These are phyloP conservation scores for Tricholomella constricta DNA, from an alignment of 768 basidiomycete genomes.

Conservation along the genomic window DNA sequence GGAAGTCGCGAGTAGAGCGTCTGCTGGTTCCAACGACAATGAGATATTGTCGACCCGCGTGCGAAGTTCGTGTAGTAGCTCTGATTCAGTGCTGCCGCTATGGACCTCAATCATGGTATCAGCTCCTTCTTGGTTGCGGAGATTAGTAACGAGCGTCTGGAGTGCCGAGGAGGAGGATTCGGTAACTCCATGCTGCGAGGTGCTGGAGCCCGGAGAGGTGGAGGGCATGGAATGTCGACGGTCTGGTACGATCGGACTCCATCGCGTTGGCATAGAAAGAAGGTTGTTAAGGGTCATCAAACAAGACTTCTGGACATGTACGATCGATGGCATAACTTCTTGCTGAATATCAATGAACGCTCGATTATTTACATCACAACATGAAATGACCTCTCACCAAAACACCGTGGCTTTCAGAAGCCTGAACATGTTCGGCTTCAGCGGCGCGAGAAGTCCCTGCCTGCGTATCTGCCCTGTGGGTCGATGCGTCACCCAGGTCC, in stretches of 20 bases:
- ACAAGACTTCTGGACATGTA: conserved; percentile 72
- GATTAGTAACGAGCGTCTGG: conserved; percentile 61
- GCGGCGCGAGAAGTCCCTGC: conserved; percentile 9
- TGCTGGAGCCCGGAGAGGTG: conserved; percentile 33
- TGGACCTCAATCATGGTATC: conserved; percentile 50
- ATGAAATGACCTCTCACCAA: conserved; percentile 8
- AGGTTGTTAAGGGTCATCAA: conserved; percentile 73
- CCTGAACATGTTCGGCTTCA: conserved; percentile 6
- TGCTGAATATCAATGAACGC: conserved; percentile 36
- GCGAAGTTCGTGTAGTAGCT: conserved; percentile 62
- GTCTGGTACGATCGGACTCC: conserved; percentile 60
- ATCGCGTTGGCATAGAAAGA: conserved; percentile 51
- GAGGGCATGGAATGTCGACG: conserved; percentile 64
- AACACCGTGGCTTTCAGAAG: conserved; percentile 13
- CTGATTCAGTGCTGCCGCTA: conserved; percentile 42
- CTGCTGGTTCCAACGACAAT: conserved; percentile 43
- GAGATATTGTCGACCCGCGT: conserved; percentile 52
- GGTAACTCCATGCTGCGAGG: conserved; percentile 26
- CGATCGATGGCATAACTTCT: conserved; percentile 72
- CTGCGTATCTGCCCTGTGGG: conserved; percentile 2
- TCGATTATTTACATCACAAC: not conserved
- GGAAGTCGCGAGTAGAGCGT: conserved; percentile 65
- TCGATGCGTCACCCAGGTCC: not conserved
- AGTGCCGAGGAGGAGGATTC: conserved; percentile 53
- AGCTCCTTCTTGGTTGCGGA: conserved; percentile 49